Conservation (phyloP, 2,329 filamentous ascomycete genomes). For the Sporothrix pallida region DNA sequence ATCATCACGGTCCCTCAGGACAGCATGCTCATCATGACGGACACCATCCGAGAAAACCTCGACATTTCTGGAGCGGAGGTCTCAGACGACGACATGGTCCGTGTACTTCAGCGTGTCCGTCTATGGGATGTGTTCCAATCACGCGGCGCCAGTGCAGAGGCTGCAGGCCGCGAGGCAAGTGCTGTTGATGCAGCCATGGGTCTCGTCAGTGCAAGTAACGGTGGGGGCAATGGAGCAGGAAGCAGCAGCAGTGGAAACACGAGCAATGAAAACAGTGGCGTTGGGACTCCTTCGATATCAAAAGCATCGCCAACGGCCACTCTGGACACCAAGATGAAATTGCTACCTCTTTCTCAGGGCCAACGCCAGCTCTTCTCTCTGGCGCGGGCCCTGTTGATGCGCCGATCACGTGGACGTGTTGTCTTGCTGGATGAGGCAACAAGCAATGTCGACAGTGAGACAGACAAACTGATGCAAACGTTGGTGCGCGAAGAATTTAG, state of each 20-base stretch:
- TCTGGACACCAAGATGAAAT: not conserved
- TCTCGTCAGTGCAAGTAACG: not conserved
- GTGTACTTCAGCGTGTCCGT: not conserved
- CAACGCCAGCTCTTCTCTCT: not conserved
- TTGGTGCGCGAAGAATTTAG: not conserved
- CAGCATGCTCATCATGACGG: conserved; percentile 12
- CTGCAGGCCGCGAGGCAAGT: not conserved
- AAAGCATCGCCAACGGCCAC: not conserved
- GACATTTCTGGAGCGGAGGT: not conserved
- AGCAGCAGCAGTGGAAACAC: not conserved
- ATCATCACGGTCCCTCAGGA: conserved; percentile 2
- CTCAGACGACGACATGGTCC: conserved; percentile 1
- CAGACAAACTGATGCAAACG: not conserved
- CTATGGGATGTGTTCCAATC: not conserved
- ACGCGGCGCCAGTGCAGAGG: not conserved
- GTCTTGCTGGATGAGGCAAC: not conserved
- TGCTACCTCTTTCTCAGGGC: not conserved
- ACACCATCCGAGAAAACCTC: not conserved
- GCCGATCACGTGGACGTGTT: not conserved
- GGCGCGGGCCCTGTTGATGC: not conserved
- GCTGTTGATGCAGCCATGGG: conserved; percentile 4
- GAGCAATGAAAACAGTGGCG: not conserved
- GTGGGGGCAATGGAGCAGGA: not conserved
- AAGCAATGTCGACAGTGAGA: not conserved
- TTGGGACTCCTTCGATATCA: not conserved